Evolutionary conservation across 192 early-diverging fungal species (phyloP), one percentile per base, ranked within the genome.

Genomic region (Pilaira anomala): DNA sequence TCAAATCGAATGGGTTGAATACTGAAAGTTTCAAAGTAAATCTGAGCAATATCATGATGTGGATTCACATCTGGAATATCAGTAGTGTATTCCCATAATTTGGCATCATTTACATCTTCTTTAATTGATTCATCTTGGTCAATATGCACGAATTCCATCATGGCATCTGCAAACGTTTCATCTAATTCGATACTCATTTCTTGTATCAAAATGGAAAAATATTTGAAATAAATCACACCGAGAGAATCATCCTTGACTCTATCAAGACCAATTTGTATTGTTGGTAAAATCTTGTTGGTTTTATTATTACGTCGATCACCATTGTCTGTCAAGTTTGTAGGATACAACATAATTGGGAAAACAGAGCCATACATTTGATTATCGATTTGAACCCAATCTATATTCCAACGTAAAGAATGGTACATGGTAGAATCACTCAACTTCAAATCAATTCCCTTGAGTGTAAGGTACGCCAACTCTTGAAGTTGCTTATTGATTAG

Each of bases 301-400:
- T 76, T n/a, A n/a, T n/a, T n/a, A n/a, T n/a, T 50, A 0, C 66
- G 73, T 12, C 85, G 86, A 39, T 87, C 84, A 14, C 72, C 71
- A 40, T 91, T 86, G 62, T 91, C 90, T 6, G 90, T 88, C 14
- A 93, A 71, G 30, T 88, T 85, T 2, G 93, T 93, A 18, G 97
- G 97, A 63, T 96, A 98, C 8, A 99, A 66, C n/a, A 98, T 84
- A 36, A 99, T 96, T 0, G 95, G 94, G 42, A 88, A 92, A 5
- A 91, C 65, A 1, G 88, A 85, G 40, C 89, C 93, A 56, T 88
- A 88, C 2, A 97, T 74, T 73, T 99, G 96, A 77, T 98, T 99
- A 73, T 99, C 97, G 57, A 99, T 87, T 83, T 89, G 93, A 19
- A 96, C 65, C 97, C 97, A 98, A 52, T 93, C 88, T 18, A 93